Evolutionary conservation across 108 stramenopile species (phyloP).

Genomic region (Cyclotella kingstonii): DNA sequence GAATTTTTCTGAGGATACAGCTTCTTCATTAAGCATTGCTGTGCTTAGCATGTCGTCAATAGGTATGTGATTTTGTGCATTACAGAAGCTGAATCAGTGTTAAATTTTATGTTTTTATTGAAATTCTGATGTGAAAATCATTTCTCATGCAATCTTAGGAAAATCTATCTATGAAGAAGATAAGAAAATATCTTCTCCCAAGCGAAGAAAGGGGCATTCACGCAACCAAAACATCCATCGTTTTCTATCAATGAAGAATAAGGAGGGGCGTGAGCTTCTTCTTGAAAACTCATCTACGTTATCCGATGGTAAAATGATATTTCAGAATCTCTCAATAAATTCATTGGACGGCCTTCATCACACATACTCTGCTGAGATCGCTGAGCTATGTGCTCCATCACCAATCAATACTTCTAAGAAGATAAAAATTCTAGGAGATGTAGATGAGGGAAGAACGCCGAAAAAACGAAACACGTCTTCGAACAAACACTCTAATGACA

Average conservation of each 20-base stretch:
- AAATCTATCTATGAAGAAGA: background rate
- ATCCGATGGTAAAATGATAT: constrained; percentile 37
- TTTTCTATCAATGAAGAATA: background rate
- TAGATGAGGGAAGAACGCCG: constrained; percentile 30
- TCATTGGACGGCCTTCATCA: constrained; percentile 18
- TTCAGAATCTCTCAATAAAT: constrained; percentile 39
- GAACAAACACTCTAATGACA: constrained; percentile 8
- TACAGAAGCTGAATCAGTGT: background rate
- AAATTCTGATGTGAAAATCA: background rate
- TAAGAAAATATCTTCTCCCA: constrained; percentile 27
- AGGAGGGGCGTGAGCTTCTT: background rate
- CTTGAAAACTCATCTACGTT: constrained; percentile 25
- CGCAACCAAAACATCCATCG: constrained; percentile 28
- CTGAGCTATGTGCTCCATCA: constrained; percentile 31
- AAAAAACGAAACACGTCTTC: constrained; percentile 40
- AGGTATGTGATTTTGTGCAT: constrained; percentile 13
- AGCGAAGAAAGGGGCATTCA: constrained; percentile 28
- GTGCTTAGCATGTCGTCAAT: constrained; percentile 29
- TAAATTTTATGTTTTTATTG: background rate
- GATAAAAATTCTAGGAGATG: background rate
- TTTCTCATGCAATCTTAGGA: background rate
- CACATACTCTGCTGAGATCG: constrained; percentile 41
- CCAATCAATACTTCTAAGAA: constrained; percentile 21
- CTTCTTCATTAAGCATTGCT: constrained; percentile 22
- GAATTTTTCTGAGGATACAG: constrained; percentile 17